A percentile compares a stretch with the other conserved stretches of the same genome.
These are phyloP conservation scores for Tanacetum coccineum DNA, from an alignment of 129 eudicot species.

Conservation along the genomic window DNA sequence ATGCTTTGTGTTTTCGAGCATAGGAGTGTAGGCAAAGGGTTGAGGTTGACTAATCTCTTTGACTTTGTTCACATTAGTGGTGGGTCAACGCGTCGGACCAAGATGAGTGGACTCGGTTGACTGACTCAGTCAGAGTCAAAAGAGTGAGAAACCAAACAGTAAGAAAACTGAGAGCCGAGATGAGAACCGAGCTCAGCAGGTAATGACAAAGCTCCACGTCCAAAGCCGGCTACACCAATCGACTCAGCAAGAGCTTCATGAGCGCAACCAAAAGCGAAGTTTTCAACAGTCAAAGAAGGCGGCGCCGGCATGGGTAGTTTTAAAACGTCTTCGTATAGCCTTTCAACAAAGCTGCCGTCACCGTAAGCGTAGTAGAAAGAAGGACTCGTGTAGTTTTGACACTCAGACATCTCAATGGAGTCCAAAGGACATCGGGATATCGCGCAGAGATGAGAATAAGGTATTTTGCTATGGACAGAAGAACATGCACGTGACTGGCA, in stretches of 20 bases:
- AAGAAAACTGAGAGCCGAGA: conserved; percentile 74
- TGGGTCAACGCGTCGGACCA: conserved; percentile 58
- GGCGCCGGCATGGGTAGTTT: too few species aligned
- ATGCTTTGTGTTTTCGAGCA: too few species aligned
- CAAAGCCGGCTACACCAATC: too few species aligned
- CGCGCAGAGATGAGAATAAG: conserved; percentile 86
- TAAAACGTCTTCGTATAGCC: too few species aligned
- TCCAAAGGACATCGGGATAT: conserved; percentile 74
- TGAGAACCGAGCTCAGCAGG: conserved; percentile 83
- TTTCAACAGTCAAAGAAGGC: conserved; percentile 27
- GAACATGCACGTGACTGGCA: conserved; percentile 85
- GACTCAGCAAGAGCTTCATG: conserved; percentile 73
- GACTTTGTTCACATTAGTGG: conserved; percentile 6
- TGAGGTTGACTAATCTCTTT: not conserved
- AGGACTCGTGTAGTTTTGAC: conserved; percentile 47
- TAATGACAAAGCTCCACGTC: conserved; percentile 72
- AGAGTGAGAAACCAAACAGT: conserved; percentile 75
- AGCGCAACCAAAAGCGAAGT: conserved; percentile 87
- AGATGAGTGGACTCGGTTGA: conserved; percentile 88
- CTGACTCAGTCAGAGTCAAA: conserved; percentile 51
- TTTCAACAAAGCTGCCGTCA: too few species aligned
- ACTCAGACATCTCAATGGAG: conserved; percentile 64
- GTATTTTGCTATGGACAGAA: conserved; percentile 52
- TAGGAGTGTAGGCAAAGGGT: too few species aligned
- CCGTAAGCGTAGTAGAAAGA: conserved; percentile 62